phyloP scores from a whole-genome alignment of 2,329 filamentous ascomycete genomes.

The Mycosphaerella arachidis region DNA sequence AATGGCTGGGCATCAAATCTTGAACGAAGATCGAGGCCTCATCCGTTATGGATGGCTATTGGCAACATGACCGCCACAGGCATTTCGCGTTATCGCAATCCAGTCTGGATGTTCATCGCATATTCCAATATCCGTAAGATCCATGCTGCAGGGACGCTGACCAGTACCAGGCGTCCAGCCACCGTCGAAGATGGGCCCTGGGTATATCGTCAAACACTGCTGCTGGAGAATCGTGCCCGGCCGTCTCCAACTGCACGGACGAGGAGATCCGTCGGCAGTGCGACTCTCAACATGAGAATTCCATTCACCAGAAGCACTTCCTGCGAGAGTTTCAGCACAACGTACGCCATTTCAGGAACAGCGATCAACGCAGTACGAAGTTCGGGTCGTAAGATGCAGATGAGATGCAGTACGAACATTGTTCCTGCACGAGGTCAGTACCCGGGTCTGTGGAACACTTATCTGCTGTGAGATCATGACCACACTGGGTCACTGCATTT shows the following conservation, averaged over 20 bases:
- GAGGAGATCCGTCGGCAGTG: neutral
- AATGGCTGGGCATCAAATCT: neutral
- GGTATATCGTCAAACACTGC: neutral
- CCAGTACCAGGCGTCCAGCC: constrained; percentile 2
- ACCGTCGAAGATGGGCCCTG: neutral
- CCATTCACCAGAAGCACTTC: neutral
- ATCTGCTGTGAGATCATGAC: constrained; percentile 4
- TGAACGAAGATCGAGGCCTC: neutral
- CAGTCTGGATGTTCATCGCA: constrained; percentile 5
- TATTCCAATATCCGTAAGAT: neutral
- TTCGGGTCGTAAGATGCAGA: constrained; percentile 1
- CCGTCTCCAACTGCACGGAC: neutral
- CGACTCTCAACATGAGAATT: constrained; percentile 1
- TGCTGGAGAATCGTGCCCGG: neutral
- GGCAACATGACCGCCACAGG: constrained; percentile 7
- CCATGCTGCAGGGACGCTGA: neutral
- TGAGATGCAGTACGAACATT: constrained; percentile 14
- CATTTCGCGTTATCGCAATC: constrained; percentile 3
- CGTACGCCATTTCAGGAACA: constrained; percentile 1
- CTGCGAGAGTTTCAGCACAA: neutral
- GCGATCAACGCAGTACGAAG: constrained; percentile 1
- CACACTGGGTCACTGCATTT: neutral
- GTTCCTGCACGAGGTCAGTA: constrained; percentile 12
- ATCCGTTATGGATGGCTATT: constrained; percentile 3
- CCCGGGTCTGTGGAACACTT: neutral